phyloP scores from a whole-genome alignment of 441 rosid genomes.

The Gossypium trilobum region DNA sequence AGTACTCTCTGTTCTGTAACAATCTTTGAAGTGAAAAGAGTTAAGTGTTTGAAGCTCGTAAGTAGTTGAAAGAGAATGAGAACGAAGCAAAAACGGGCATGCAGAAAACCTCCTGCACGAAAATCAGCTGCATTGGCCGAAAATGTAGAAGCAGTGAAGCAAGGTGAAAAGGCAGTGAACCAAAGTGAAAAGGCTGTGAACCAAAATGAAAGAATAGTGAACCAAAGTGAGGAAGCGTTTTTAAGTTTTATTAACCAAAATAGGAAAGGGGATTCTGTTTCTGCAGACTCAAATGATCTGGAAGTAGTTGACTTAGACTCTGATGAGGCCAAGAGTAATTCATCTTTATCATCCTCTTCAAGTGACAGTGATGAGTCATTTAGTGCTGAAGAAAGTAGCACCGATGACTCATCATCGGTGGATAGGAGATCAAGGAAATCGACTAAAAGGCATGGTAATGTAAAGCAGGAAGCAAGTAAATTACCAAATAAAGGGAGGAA shows the following conservation, averaged over 20 bases:
- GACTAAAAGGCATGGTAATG: slow-evolving; percentile 17
- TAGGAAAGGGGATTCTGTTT: background rate
- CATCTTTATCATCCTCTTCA: slow-evolving; percentile 24
- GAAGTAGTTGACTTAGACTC: slow-evolving; percentile 4
- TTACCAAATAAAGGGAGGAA: slow-evolving; percentile 20
- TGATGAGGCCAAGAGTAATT: background rate
- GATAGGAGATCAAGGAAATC: slow-evolving; percentile 17
- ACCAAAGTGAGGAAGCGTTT: slow-evolving; percentile 22
- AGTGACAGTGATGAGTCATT: slow-evolving; percentile 27
- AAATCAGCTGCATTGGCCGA: background rate
- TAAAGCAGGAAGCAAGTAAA: slow-evolving; percentile 22
- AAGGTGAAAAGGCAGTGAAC: slow-evolving; percentile 13
- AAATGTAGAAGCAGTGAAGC: slow-evolving; percentile 7
- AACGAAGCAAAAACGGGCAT: slow-evolving; percentile 10
- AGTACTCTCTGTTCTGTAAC: background rate
- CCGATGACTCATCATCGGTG: slow-evolving; percentile 22
- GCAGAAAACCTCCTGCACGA: slow-evolving; percentile 7
- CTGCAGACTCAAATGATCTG: background rate
- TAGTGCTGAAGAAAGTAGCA: slow-evolving; percentile 20
- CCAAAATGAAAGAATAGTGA: slow-evolving; percentile 12
- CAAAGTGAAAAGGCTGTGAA: background rate
- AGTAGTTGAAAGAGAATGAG: slow-evolving; percentile 11
- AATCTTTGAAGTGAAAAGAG: background rate
- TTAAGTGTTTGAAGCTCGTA: background rate
- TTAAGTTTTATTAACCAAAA: slow-evolving; percentile 22